phyloP scores from a whole-genome alignment of 176 grass and related monocot species.

The Oryza australiensis region DNA sequence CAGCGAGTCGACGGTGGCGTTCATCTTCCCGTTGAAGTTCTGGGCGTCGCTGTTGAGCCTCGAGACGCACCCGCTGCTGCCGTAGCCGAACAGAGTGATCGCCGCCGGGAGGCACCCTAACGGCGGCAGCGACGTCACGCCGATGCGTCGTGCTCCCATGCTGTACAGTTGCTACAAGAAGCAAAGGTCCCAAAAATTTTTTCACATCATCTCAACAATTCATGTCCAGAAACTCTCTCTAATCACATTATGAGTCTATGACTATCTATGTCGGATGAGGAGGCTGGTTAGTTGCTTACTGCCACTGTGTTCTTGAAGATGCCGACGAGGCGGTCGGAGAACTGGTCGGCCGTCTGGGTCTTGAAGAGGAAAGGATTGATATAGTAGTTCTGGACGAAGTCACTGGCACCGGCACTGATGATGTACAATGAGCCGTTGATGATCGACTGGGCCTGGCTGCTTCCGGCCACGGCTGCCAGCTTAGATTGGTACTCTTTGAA shows the following conservation, averaged over 20 bases:
- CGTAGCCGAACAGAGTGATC: conserved; percentile 79
- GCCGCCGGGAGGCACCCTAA: conserved; percentile 70
- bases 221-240: not conserved
- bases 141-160: conserved; percentile 76
- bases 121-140: conserved; percentile 80
- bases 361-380: conserved; percentile 85
- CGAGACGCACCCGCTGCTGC: conserved; percentile 49
- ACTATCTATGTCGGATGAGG: not conserved
- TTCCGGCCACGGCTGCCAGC: conserved; percentile 56
- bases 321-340: conserved; percentile 59
- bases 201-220: not conserved
- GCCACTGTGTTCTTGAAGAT: conserved; percentile 62
- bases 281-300: conserved; percentile 28
- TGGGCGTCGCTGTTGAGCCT: conserved; percentile 63
- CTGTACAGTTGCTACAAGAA: conserved; percentile 59
- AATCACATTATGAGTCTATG: not conserved
- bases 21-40: conserved; percentile 77
- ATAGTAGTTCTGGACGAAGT: conserved; percentile 96
- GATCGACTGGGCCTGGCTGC: conserved; percentile 51
- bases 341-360: conserved; percentile 66
- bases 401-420: conserved; percentile 71
- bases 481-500: conserved; percentile 82
- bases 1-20: conserved; percentile 47
- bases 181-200: not conserved
- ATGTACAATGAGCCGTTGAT: conserved; percentile 66